Percentiles rank a stretch among this genome's conserved stretches.
phyloP scores from a whole-genome alignment of 352 stramenopile species.

The Elongisporangium senticosum region DNA sequence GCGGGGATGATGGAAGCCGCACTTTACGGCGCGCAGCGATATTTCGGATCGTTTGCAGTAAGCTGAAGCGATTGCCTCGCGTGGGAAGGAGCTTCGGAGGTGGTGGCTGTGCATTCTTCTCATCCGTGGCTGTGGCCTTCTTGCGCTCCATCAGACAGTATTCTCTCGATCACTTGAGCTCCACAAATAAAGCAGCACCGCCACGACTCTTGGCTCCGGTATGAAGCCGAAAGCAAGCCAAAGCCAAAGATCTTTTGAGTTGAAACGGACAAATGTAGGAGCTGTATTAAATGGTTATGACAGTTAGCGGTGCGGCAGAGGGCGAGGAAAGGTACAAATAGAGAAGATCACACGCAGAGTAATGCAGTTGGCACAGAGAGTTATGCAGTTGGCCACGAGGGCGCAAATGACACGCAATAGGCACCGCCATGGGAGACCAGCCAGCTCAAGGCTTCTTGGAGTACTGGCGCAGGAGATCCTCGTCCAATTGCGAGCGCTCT shows the following conservation, averaged over 20 bases:
- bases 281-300: neutral
- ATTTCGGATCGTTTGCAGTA: neutral
- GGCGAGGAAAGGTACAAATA: neutral
- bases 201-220: neutral
- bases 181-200: too few relatives aligned
- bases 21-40: neutral
- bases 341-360: neutral
- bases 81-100: neutral
- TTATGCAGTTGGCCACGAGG: neutral
- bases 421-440: neutral
- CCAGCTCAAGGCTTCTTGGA: neutral
- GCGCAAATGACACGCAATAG: neutral
- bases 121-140: too few relatives aligned
- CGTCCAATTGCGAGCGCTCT: conserved; percentile 43
- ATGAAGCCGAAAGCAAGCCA: neutral
- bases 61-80: neutral
- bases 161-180: too few relatives aligned
- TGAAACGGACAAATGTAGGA: neutral
- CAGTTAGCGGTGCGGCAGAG: neutral
- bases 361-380: too few relatives aligned
- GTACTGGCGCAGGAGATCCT: conserved; percentile 6
- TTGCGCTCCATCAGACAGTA: neutral
- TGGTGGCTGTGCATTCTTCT: too few relatives aligned
- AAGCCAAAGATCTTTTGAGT: too few relatives aligned
- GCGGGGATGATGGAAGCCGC: neutral